These are phyloP conservation scores for Claviceps spartinae DNA, from an alignment of 2,329 filamentous ascomycete genomes.

Conservation along the genomic window DNA sequence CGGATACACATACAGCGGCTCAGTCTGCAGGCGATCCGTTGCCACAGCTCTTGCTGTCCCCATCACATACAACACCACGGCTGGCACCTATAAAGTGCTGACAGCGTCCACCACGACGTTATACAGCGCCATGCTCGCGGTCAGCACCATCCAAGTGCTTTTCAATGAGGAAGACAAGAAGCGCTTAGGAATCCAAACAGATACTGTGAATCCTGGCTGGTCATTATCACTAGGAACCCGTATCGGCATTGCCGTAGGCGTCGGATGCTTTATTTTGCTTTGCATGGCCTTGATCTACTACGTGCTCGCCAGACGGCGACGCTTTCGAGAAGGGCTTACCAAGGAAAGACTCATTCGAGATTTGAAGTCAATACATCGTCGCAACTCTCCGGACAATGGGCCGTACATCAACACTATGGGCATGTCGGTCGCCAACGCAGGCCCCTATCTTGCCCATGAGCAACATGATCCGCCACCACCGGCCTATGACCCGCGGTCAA, in stretches of 20 bases:
- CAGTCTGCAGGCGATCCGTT: slow-evolving; percentile 21
- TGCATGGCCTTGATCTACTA: slow-evolving; percentile 14
- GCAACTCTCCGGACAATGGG: background rate
- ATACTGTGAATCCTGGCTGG: slow-evolving; percentile 10
- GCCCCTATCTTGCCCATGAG: background rate
- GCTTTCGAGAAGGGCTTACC: slow-evolving; percentile 8
- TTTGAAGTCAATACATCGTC: slow-evolving; percentile 4
- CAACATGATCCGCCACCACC: slow-evolving; percentile 17
- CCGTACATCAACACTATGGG: slow-evolving; percentile 1
- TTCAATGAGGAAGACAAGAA: slow-evolving; percentile 23
- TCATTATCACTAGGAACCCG: slow-evolving; percentile 17
- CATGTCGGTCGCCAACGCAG: background rate
- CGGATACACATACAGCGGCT: slow-evolving; percentile 21
- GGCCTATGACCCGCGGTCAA: slow-evolving; percentile 17
- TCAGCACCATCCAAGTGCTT: slow-evolving; percentile 24
- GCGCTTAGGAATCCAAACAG: slow-evolving; percentile 20
- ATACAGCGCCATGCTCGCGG: slow-evolving; percentile 23
- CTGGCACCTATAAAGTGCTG: slow-evolving; percentile 20
- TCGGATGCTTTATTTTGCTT: slow-evolving; percentile 17
- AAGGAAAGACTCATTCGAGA: slow-evolving; percentile 7
- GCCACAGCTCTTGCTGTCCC: slow-evolving; percentile 24
- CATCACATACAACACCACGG: slow-evolving; percentile 22
- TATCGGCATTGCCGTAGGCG: slow-evolving; percentile 23
- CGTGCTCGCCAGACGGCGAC: slow-evolving; percentile 14
- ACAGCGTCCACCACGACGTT: slow-evolving; percentile 24